These are phyloP conservation scores for Sicyos baderoa DNA, from an alignment of 306 rosid species.

Conservation along the genomic window DNA sequence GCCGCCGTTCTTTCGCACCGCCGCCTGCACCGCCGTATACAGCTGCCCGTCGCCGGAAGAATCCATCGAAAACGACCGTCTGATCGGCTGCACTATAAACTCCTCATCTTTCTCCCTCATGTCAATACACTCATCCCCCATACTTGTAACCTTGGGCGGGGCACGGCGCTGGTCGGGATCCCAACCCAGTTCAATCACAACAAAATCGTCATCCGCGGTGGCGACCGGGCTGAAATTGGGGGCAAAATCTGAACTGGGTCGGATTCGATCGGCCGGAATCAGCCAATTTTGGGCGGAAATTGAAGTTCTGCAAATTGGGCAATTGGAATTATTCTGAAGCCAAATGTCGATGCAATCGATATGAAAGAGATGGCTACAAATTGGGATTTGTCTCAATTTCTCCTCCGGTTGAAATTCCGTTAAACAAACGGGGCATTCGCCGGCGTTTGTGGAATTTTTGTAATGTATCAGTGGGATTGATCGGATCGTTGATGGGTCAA, in stretches of 20 bases:
- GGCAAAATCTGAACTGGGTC: background rate
- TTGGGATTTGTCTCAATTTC: conserved; percentile 68
- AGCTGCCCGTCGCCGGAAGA: conserved; percentile 49
- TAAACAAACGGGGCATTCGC: conserved; percentile 84
- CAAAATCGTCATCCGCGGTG: background rate
- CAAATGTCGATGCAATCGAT: conserved; percentile 19
- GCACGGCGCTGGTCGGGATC: background rate
- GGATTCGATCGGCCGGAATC: background rate
- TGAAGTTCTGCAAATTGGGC: conserved; percentile 22
- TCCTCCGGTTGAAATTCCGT: conserved; percentile 66
- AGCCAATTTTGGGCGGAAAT: conserved; percentile 5
- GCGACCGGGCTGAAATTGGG: background rate
- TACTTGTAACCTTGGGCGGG: conserved; percentile 33
- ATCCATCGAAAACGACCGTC: conserved; percentile 69
- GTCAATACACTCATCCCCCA: conserved; percentile 73
- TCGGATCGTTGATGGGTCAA: conserved; percentile 65
- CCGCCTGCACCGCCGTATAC: conserved; percentile 39
- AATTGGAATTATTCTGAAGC: conserved; percentile 3
- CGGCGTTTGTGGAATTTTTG: conserved; percentile 22
- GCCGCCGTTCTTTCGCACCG: conserved; percentile 21
- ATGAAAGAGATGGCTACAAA: conserved; percentile 34
- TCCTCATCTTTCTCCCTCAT: conserved; percentile 45
- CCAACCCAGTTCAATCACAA: background rate
- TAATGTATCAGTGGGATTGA: conserved; percentile 61
- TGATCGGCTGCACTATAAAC: conserved; percentile 46